Percentiles rank a stretch among this genome's conserved stretches.
phyloP scores from a whole-genome alignment of 208 protist genomes.

The Crithidia sp. region DNA sequence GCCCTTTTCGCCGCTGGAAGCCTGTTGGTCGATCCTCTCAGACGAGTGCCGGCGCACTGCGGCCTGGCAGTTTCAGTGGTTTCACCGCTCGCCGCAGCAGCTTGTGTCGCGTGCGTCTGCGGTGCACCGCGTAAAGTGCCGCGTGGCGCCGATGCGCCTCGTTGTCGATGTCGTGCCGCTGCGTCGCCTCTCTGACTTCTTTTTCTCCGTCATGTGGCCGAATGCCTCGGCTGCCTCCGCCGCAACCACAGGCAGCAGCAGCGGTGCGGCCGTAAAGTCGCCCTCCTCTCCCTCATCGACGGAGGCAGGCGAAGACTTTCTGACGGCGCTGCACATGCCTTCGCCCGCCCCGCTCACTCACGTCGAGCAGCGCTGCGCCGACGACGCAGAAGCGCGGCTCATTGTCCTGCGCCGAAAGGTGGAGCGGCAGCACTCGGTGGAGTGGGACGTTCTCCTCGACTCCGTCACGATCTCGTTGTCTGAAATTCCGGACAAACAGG shows the following conservation, averaged over 20 bases:
- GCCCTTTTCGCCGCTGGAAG: conserved; percentile 26
- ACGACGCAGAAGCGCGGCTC: conserved; percentile 16
- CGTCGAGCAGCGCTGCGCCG: conserved; percentile 24
- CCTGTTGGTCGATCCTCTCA: conserved; percentile 33
- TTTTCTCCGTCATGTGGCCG: conserved; percentile 31
- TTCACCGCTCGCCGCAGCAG: conserved; percentile 19
- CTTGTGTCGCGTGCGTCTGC: conserved; percentile 10
- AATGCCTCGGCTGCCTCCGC: background rate
- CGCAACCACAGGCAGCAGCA: background rate
- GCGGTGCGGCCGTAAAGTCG: background rate
- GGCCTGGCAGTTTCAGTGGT: conserved; percentile 22
- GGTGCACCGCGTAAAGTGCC: conserved; percentile 13
- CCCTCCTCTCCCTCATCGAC: background rate
- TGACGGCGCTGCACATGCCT: conserved; percentile 17
- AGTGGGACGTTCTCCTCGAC: conserved; percentile 31
- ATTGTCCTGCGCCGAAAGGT: conserved; percentile 26
- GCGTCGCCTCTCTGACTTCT: conserved; percentile 26
- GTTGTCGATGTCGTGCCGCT: conserved; percentile 30
- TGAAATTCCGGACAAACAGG: conserved; percentile 28
- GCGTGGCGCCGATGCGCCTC: conserved; percentile 13
- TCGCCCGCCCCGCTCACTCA: conserved; percentile 2
- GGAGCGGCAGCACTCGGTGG: conserved; percentile 27
- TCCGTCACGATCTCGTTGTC: conserved; percentile 21
- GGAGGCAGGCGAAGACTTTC: conserved; percentile 5
- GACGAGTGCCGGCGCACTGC: conserved; percentile 28